phyloP scores from a whole-genome alignment of 768 basidiomycete species.

The Paxillus ammoniavirescens region DNA sequence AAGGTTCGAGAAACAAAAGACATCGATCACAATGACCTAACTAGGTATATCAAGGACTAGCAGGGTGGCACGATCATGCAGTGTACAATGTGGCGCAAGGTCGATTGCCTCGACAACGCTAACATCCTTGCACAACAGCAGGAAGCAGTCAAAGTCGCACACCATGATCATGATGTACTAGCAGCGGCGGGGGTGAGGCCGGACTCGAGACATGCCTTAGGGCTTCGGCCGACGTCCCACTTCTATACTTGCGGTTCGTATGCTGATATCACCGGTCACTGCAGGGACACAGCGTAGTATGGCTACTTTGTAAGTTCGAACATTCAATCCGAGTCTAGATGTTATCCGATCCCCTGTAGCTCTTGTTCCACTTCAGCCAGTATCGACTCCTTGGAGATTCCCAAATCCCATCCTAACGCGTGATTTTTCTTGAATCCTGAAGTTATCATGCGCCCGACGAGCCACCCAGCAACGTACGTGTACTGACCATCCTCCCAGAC shows the following conservation, averaged over 20 bases:
- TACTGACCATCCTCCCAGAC: conserved; percentile 45
- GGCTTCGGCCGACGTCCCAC: conserved; percentile 58
- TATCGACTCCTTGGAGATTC: conserved; percentile 75
- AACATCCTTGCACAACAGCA: conserved; percentile 78
- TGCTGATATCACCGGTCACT: conserved; percentile 42
- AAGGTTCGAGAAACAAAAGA: conserved; percentile 85
- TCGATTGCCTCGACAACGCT: conserved; percentile 83
- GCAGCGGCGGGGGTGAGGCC: conserved; percentile 48
- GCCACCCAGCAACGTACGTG: conserved; percentile 38
- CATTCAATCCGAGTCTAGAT: neutral
- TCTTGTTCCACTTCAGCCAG: conserved; percentile 3
- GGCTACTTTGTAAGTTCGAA: conserved; percentile 58
- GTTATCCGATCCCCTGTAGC: conserved; percentile 19
- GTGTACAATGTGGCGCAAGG: conserved; percentile 90
- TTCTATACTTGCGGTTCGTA: neutral
- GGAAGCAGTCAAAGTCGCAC: conserved; percentile 86
- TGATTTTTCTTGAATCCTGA: conserved; percentile 90
- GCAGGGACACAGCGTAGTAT: conserved; percentile 77
- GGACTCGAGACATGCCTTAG: conserved; percentile 84
- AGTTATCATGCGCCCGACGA: conserved; percentile 90
- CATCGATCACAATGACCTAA: conserved; percentile 84
- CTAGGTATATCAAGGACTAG: conserved; percentile 99
- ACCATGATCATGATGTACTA: conserved; percentile 74
- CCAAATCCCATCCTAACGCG: conserved; percentile 68
- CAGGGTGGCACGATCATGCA: conserved; percentile 99